These are phyloP conservation scores for Gonapodya prolifera DNA, from an alignment of 192 early-diverging fungal species.

Conservation along the genomic window DNA sequence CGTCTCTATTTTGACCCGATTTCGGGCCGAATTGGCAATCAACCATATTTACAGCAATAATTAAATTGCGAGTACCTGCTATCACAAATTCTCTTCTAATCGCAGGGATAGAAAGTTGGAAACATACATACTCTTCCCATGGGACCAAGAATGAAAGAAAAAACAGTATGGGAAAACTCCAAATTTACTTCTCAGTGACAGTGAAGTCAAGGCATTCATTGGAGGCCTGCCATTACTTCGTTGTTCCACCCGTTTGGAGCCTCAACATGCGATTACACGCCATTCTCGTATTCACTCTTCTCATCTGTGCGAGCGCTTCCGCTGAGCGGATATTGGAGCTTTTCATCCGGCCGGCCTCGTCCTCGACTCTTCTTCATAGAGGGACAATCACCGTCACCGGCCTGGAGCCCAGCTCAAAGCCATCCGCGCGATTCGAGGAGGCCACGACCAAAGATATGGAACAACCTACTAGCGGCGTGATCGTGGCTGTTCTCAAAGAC, in stretches of 20 bases:
- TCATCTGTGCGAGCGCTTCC: too few species aligned
- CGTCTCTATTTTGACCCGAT: too few species aligned
- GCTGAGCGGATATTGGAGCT: neutral
- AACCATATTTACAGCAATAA: too few species aligned
- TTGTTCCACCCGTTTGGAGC: too few species aligned
- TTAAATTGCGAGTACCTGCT: too few species aligned
- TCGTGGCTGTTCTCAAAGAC: neutral
- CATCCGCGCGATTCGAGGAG: neutral
- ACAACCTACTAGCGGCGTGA: neutral
- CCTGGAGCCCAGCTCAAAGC: neutral
- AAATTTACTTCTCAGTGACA: too few species aligned
- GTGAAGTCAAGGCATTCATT: too few species aligned
- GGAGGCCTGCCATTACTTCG: too few species aligned
- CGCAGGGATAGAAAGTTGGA: conserved; percentile 51
- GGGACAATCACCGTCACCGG: neutral
- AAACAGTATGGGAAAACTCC: too few species aligned
- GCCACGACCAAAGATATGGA: neutral
- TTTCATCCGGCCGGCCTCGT: neutral
- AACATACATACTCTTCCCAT: conserved; percentile 47
- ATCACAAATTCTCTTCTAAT: conserved; percentile 58
- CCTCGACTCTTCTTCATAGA: neutral
- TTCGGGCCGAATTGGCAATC: too few species aligned
- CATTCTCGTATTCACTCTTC: neutral
- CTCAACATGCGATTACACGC: too few species aligned
- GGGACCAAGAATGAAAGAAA: neutral